Evolutionary conservation across 306 rosid species (phyloP), one percentile per base, ranked within the genome.

Genomic region (Ammopiptanthus mongolicus): DNA sequence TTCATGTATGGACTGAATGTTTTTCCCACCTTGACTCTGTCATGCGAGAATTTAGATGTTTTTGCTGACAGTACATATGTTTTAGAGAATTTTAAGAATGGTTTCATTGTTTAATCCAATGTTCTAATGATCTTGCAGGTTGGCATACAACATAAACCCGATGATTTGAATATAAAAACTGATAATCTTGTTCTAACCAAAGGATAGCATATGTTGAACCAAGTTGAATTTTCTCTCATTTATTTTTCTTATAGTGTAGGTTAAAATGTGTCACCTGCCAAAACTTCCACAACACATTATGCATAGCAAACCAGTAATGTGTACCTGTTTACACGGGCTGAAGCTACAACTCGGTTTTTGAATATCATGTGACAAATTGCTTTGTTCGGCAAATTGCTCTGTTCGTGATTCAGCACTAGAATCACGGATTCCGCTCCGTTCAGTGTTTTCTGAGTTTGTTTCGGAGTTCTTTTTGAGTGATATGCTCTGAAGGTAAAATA

Each of bases 131-230:
- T 84, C 58, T 74, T 78, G 75, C 95, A 95, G 98, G 88, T 86
- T 77, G 98, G 98, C 76, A 82, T 91, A 75, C 88, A 87, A 60
- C 75, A 85, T 52, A 78, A 66, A 71, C 95, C 91, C 15, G 86
- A 50, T 62, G 93, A 90, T 66, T 58, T 87, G 76, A 87, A 83
- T 84, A 80, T 81, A 66, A 94, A 87, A 85, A 64, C 86, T 47
- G 66, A 83, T 55, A 88, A 90, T 81, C 88, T 88, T 67, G 84
- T 94, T 23, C 55, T 47, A 28, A 19, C 28, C 6, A 65, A 13
- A 65, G 25, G 34, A 60, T 60, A 23, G 34, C 73, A 7, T 37
- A 46, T 64, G 10, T 19, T 73, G 23, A 66, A 9, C 39, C 77
- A 52, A 62, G 59, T 46, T 41, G 60, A 29, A 28, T 19, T 66